Evolutionary conservation across 176 grass and related monocot genomes (phyloP).

Genomic region (Zoysia pacifica): DNA sequence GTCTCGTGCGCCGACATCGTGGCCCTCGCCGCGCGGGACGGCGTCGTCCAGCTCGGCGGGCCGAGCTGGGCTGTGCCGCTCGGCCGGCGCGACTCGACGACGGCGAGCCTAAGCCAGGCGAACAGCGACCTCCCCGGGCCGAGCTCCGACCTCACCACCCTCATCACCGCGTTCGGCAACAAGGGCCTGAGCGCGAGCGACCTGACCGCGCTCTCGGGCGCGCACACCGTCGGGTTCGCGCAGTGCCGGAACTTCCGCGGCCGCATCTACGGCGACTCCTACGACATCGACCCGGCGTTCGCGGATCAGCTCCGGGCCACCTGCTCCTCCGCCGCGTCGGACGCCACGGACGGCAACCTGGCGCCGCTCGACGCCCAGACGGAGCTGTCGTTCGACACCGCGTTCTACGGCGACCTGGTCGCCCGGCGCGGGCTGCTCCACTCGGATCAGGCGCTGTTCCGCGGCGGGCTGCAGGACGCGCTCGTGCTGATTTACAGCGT

Average conservation of each 20-base stretch:
- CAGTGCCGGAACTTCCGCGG: conserved; percentile 59
- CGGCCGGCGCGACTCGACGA: conserved; percentile 69
- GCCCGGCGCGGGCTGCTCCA: conserved; percentile 44
- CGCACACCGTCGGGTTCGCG: conserved; percentile 68
- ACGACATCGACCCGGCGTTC: conserved; percentile 45
- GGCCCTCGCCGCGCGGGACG: conserved; percentile 72
- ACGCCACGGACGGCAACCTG: conserved; percentile 40
- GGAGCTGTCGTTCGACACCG: conserved; percentile 55
- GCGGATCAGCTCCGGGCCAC: conserved; percentile 13
- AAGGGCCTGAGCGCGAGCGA: conserved; percentile 52
- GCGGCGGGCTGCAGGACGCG: conserved; percentile 54
- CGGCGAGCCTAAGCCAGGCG: conserved; percentile 47
- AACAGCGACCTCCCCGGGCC: conserved; percentile 63
- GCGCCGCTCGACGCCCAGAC: conserved; percentile 52
- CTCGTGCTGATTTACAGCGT: conserved; percentile 48
- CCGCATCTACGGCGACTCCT: conserved; percentile 61
- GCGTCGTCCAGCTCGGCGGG: conserved; percentile 67
- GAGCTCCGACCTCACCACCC: conserved; percentile 31
- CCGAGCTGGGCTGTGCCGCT: conserved; percentile 64
- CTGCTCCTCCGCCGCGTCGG: conserved; percentile 32
- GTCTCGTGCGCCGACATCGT: conserved; percentile 83
- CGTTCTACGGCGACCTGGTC: conserved; percentile 56
- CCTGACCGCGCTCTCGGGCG: conserved; percentile 65
- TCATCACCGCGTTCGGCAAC: conserved; percentile 48
- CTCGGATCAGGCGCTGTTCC: conserved; percentile 70